Evolutionary conservation across 768 basidiomycete species (phyloP), one percentile per base, ranked within the genome.

Genomic region (Kwoniella newhampshirensis): DNA sequence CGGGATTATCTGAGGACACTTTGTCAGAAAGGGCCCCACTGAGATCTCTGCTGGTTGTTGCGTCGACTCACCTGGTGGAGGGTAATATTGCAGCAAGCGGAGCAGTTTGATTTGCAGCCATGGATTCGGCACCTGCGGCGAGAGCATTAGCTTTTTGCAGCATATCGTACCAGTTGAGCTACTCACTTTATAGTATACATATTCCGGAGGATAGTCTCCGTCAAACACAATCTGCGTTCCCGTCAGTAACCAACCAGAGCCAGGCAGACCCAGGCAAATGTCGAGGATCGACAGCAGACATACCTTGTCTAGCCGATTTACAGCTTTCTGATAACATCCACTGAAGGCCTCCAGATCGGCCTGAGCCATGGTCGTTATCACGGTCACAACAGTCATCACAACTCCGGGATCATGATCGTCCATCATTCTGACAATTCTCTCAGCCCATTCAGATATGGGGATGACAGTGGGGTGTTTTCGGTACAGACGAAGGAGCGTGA

Each of bases 81-180:
- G 86, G 73, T 98, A 98, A 75, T 96, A 94, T 75, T 98, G 96
- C 35, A 99, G 76, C 15, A 99, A 76, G 21, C 91, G 87, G 13
- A 99, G 81, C 2, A 99, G 82, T 75, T 97, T 96, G 62, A 98
- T 91, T 78, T 98, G 94, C 30, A 97, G 80, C 96, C 94, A 98
- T 0, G 94, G 94, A 21, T 89, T 89, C 20, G 94, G 94, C 1
- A 98, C 91, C 67, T 69, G 32, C 4, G 13, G 11, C n/a, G 37
- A 21, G 54, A 46, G 37, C 37, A 11, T 42, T 20, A 30, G 28
- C 47, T 4, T 43, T 25, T 13, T 13, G 12, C 11, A 9, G 36
- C 11, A 44, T 44, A 25, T 48, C 28, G 11, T 26, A 26, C 46
- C 28, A 36, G 40, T 15, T 9, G 2, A 8, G 4, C n/a, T 2